Conservation (phyloP, 805 yeast genomes). For the Yamadazyma sp. region DNA sequence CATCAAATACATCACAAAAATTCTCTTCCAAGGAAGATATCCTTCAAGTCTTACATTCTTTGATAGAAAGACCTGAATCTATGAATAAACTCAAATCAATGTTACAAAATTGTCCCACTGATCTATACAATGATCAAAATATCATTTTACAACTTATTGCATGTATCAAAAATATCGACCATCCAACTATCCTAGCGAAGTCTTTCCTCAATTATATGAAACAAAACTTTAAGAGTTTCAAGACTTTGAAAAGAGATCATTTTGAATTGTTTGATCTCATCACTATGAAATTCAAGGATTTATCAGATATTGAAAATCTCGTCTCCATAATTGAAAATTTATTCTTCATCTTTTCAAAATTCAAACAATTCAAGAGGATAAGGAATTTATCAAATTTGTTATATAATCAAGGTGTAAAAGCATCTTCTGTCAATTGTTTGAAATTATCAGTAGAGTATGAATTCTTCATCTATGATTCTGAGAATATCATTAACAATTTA, state of each 20-base stretch:
- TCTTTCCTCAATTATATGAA: background rate
- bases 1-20: too few relatives aligned
- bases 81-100: background rate
- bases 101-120: background rate
- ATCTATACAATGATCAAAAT: background rate
- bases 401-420: constrained; percentile 36
- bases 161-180: background rate
- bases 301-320: constrained; percentile 1
- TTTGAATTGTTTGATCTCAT: constrained; percentile 5
- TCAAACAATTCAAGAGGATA: constrained; percentile 37
- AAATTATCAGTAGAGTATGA: constrained; percentile 30
- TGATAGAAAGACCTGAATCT: background rate
- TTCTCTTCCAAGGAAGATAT: too few relatives aligned
- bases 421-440: constrained; percentile 11
- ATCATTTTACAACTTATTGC: background rate
- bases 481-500: background rate
- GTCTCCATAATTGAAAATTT: constrained; percentile 1
- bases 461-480: constrained; percentile 15
- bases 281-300: background rate
- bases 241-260: constrained; percentile 1
- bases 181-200: background rate
- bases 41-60: too few relatives aligned
- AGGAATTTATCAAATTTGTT: constrained; percentile 46
- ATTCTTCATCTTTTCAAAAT: constrained; percentile 12
- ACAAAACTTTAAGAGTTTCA: constrained; percentile 1